Percentiles rank a stretch among this genome's conserved stretches.
Conservation (phyloP, 305 asterid species). For the Solanum hybrid region DNA sequence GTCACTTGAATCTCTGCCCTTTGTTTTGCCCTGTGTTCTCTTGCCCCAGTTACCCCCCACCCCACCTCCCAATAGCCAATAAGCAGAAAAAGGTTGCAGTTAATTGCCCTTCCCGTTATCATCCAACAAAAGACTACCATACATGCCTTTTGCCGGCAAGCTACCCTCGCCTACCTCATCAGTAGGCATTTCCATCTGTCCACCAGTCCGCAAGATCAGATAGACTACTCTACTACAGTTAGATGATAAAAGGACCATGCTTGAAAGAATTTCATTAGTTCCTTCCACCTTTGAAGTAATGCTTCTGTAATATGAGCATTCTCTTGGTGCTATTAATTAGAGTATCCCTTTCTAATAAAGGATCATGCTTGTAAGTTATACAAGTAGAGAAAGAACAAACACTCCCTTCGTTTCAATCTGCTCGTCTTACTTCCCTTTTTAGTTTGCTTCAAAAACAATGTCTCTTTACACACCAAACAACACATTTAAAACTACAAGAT, state of each 20-base stretch:
- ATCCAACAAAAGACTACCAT: background rate
- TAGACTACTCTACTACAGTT: background rate
- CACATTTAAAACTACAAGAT: background rate
- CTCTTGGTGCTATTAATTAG: background rate
- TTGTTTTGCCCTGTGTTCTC: background rate
- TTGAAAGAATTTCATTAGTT: background rate
- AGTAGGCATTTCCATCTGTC: background rate
- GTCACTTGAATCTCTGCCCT: background rate
- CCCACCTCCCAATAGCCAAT: background rate
- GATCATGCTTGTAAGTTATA: background rate
- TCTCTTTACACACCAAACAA: background rate
- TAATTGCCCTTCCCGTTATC: background rate
- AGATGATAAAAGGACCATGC: background rate
- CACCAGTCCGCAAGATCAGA: background rate
- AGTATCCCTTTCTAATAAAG: background rate
- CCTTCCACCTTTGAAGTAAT: background rate
- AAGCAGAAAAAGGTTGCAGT: background rate
- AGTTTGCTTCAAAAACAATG: background rate
- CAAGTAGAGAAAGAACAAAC: background rate
- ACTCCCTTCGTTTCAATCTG: background rate
- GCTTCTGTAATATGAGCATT: background rate
- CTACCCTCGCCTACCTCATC: background rate
- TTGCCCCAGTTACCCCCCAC: background rate
- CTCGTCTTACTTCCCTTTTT: background rate
- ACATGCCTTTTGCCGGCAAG: background rate